phyloP scores from a whole-genome alignment of 1,284 basidiomycete genomes.

The Cerrena zonata region DNA sequence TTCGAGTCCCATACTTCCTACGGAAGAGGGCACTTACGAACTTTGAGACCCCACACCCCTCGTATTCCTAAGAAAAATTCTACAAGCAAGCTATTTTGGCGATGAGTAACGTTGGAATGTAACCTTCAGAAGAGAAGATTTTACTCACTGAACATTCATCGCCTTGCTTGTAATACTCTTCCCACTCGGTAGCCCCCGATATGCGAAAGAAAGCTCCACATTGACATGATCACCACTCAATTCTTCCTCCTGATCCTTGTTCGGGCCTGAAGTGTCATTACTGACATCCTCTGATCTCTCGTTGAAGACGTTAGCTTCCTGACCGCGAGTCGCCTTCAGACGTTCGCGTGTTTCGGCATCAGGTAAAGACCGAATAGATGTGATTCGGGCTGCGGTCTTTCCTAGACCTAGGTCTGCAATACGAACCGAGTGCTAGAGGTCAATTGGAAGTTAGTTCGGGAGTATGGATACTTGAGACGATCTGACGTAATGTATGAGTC shows the following conservation, averaged over 20 bases:
- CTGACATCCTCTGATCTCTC: constrained; percentile 12
- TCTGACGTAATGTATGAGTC: not conserved
- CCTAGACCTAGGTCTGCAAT: constrained; percentile 33
- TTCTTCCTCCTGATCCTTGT: constrained; percentile 19
- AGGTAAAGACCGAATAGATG: constrained; percentile 32
- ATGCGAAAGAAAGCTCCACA: constrained; percentile 72
- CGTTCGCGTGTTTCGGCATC: constrained; percentile 16
- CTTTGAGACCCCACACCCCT: constrained; percentile 42
- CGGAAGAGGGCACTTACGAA: constrained; percentile 27
- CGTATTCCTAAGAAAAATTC: constrained; percentile 62
- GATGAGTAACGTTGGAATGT: not conserved
- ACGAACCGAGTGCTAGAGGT: constrained; percentile 30
- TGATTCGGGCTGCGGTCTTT: constrained; percentile 31
- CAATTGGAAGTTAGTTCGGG: not conserved
- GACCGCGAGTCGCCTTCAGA: constrained; percentile 2
- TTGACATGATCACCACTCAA: constrained; percentile 40
- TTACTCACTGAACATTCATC: constrained; percentile 51
- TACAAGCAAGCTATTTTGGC: constrained; percentile 46
- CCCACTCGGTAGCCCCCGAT: constrained; percentile 57
- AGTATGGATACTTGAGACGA: not conserved
- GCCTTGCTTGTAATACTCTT: constrained; percentile 37
- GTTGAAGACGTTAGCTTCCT: constrained; percentile 10
- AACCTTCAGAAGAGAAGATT: no score
- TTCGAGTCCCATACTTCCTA: constrained; percentile 12
- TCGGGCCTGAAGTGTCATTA: constrained; percentile 15